phyloP scores from a whole-genome alignment of 2,329 filamentous ascomycete species.

The Cyphellophora europaea region DNA sequence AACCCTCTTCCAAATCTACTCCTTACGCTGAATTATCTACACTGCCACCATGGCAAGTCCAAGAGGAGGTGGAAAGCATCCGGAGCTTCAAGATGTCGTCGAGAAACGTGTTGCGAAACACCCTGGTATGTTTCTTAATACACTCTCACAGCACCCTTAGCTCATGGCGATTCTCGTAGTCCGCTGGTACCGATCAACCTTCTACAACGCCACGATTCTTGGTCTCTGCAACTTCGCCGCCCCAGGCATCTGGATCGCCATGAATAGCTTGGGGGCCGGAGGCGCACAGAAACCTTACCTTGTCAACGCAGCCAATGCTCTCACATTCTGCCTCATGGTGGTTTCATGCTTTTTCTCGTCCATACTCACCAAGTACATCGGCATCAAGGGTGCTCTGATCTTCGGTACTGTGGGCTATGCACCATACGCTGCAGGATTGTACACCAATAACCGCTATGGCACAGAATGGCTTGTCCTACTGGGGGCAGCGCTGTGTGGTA shows the following conservation, averaged over 20 bases:
- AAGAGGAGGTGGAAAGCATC: constrained; percentile 2
- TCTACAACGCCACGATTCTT: constrained; percentile 63
- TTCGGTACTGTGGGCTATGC: constrained; percentile 65
- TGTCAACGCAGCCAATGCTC: constrained; percentile 60
- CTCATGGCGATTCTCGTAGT: background rate
- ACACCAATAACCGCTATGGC: constrained; percentile 62
- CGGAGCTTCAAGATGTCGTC: constrained; percentile 4
- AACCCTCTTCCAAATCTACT: too few relatives aligned
- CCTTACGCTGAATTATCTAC: too few relatives aligned
- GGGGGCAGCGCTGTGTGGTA: constrained; percentile 60
- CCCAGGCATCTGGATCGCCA: constrained; percentile 39
- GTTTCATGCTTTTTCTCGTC: constrained; percentile 59
- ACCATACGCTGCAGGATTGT: constrained; percentile 61
- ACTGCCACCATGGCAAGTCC: too few relatives aligned
- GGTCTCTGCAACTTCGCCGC: constrained; percentile 49
- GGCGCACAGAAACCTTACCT: constrained; percentile 56
- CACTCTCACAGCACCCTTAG: too few relatives aligned
- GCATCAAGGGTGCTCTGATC: constrained; percentile 62
- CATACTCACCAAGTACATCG: constrained; percentile 55
- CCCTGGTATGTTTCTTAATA: constrained; percentile 3
- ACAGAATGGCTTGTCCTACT: constrained; percentile 60
- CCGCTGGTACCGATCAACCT: constrained; percentile 58
- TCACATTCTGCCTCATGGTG: constrained; percentile 66
- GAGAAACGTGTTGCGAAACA: constrained; percentile 2
- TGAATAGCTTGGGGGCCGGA: constrained; percentile 57